A percentile compares a stretch with the other conserved stretches of the same genome.
These are phyloP conservation scores for Kluyveromyces marxianus DNA, from an alignment of 1,139 yeast species.

Conservation along the genomic window DNA sequence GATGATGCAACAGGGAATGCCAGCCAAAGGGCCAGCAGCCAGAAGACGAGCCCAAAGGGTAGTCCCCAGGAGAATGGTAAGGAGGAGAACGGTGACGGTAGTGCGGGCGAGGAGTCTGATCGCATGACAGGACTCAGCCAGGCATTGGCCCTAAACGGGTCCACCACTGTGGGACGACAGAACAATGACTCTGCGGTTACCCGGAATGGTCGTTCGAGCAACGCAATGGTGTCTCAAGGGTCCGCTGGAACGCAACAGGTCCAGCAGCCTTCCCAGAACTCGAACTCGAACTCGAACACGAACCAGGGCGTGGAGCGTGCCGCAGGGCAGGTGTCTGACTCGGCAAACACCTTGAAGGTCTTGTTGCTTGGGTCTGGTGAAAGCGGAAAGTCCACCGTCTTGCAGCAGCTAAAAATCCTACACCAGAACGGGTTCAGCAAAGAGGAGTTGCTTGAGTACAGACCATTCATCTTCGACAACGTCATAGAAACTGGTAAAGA, in stretches of 20 bases:
- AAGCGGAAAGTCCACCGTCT: constrained; percentile 69
- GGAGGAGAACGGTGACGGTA: background rate
- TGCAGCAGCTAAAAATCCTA: constrained; percentile 66
- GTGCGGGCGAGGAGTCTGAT: background rate
- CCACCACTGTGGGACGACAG: background rate
- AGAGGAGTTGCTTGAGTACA: constrained; percentile 57
- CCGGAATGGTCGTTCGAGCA: too few relatives aligned
- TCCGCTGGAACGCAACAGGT: background rate
- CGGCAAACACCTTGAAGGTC: constrained; percentile 44
- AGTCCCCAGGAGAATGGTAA: background rate
- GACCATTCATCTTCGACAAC: constrained; percentile 64
- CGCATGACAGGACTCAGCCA: constrained; percentile 1
- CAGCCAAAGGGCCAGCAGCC: background rate
- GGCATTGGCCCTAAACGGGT: constrained; percentile 3
- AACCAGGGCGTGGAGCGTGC: background rate
- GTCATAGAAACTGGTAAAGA: constrained; percentile 59
- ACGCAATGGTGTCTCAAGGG: too few relatives aligned
- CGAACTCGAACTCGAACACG: background rate
- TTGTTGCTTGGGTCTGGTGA: constrained; percentile 72
- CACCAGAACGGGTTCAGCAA: constrained; percentile 60
- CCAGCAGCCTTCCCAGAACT: background rate
- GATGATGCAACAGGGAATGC: too few relatives aligned
- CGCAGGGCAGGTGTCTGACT: background rate
- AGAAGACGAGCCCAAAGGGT: background rate
- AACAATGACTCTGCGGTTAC: too few relatives aligned